Conservation (phyloP, 306 rosid genomes). For the Inga leiocalycina region DNA sequence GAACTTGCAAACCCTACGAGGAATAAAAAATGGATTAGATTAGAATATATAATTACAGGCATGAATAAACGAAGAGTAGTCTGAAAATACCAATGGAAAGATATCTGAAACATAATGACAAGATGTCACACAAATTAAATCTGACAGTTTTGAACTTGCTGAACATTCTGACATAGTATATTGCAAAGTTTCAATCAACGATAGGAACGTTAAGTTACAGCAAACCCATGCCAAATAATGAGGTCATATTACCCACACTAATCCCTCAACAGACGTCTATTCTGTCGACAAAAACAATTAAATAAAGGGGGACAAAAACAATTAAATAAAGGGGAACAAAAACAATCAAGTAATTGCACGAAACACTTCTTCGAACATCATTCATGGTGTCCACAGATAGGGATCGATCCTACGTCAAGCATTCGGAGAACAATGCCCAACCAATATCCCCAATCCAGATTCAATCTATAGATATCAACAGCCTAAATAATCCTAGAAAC, state of each 20-base stretch:
- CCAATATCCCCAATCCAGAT: neutral
- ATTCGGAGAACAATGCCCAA: neutral
- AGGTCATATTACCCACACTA: neutral
- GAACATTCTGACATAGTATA: neutral
- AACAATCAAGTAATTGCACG: too few relatives aligned
- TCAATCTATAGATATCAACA: neutral
- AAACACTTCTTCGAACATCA: neutral
- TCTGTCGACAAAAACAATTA: neutral
- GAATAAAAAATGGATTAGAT: neutral
- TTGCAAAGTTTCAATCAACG: neutral
- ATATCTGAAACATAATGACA: neutral
- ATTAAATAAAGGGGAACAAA: neutral
- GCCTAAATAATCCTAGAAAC: neutral
- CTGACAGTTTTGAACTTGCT: neutral
- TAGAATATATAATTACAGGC: neutral
- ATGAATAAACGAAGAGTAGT: neutral
- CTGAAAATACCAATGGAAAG: neutral
- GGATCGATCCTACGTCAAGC: neutral
- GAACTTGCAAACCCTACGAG: constrained; percentile 69
- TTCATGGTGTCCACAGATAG: neutral
- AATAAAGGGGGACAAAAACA: neutral
- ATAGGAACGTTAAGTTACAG: neutral
- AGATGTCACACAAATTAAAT: constrained; percentile 24
- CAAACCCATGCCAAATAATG: constrained; percentile 11
- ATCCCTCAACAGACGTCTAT: neutral